Evolutionary conservation across 1,284 basidiomycete species (phyloP).

Genomic region (Pisolithus thermaeus): DNA sequence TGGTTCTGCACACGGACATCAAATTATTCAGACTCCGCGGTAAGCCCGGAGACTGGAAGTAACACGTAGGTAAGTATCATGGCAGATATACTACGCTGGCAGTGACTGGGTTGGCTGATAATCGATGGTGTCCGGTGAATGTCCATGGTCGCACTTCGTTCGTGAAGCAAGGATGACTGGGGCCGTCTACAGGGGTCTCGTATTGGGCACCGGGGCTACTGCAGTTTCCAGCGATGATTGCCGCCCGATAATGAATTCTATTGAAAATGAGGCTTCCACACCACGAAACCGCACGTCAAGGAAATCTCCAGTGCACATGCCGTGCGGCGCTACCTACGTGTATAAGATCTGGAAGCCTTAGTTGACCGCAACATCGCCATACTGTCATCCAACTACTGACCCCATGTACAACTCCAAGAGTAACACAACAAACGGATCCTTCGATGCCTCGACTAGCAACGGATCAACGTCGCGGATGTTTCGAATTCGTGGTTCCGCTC

Average conservation of each 20-base stretch:
- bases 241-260: background rate
- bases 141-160: no score
- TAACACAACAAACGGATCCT: background rate
- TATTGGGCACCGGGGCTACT: no score
- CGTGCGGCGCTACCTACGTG: constrained; percentile 2
- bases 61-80: no score
- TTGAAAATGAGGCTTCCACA: constrained; percentile 18
- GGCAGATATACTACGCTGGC: no score
- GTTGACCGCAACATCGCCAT: background rate
- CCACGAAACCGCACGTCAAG: background rate
- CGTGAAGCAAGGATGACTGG: no score
- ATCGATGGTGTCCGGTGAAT: background rate
- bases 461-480: constrained; percentile 8
- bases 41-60: no score
- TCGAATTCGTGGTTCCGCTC: constrained; percentile 11
- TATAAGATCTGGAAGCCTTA: constrained; percentile 16
- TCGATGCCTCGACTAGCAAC: background rate
- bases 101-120: background rate
- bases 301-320: constrained; percentile 14
- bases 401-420: constrained; percentile 11
- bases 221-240: background rate
- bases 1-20: background rate
- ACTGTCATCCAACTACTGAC: background rate
- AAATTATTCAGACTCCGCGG: background rate
- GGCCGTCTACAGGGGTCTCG: no score